Evolutionary conservation across 2,329 filamentous ascomycete genomes (phyloP), one percentile per base, ranked within the genome.

Genomic region (Aspergillus chevalieri): DNA sequence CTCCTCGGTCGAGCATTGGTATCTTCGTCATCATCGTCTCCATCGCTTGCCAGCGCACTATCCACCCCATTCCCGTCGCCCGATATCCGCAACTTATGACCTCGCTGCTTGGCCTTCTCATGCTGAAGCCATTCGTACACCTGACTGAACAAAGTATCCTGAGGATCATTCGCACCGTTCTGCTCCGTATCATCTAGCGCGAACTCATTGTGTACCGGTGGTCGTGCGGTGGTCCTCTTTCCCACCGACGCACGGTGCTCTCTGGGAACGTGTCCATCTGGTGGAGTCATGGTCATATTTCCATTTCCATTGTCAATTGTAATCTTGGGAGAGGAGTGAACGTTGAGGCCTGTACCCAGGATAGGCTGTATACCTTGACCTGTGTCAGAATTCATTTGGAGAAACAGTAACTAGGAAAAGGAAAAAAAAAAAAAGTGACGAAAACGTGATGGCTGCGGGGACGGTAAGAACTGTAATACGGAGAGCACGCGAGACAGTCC

Each of bases 51-150:
- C 10, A 48, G 70, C 69, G 63, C 50, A 71, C 76, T 58, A 70
- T 74, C 52, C 67, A 49, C 6, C 19, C 38, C 38, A 21, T 12
- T 41, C 38, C 38, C 38, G 12, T 21, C 19, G 38, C 19, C 38
- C 38, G 38, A 41, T 41, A 19, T 12, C 38, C 19, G 38, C 19
- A 74, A 68, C 62, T 78, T 82, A 46, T 77, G 76, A 8, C 76
- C 69, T 36, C 79, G 78, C 58, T 83, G 82, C 66, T 86, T 87
- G 28, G 76, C 71, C 63, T 85, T 86, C 70, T 96, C 90, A 45
- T 85, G 81, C 58, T 91, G 83, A 36, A 96, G 73, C 92, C 92
- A 97, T 56, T 88, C 83, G 22, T 81, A 78, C 12, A 96, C 83
- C 63, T 94, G 88, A 17, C 83, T 78, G 24, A 93, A 71, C 6